Base-by-base conservation (phyloP, 345 rosid species). In the Hirschfeldia incana region DNA sequence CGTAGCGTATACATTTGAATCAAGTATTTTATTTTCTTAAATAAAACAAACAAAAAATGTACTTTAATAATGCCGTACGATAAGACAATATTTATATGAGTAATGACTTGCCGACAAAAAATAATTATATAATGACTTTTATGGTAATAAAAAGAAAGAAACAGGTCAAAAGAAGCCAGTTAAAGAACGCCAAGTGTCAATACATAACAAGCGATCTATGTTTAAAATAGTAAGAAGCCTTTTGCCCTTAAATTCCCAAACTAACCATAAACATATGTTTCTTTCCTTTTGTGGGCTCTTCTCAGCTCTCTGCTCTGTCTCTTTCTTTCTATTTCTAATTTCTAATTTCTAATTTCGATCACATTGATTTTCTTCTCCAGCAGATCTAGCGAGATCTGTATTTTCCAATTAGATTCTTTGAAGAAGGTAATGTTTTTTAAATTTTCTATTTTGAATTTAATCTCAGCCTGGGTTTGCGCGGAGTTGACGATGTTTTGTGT, bases 181-280 rank as follows among this genome's bases (percentile, higher is more conserved):
- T 29, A 72, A 55, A 30, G 67, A 0, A 78, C 37, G 72, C 36
- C 81, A 72, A 10, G 81, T 78, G 81, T 78, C 81, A 70, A 2
- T 0, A 37, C 0, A 57, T 57, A 65, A 64, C 36, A 78, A 64
- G 81, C 17, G 66, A 71, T 0, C 0, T 64, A 77, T 63, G 80
- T 77, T 49, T 77, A 8, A 70, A 49, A 63, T 77, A 77, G 80
- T 70, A 77, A 77, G 65, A 21, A 77, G 28, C 5, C 16, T 69
- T 77, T 77, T 13, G 30, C 64, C 76, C 32, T 34, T 70, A 62
- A 39, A 77, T 64, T 51, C 72, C 76, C 11, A 71, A 78, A 55
- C 13, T 37, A 39, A 1, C 6, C 66, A 53, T 21, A 34, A 2
- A 4, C 66, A 64, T 55, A 55, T 65, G 71, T 29, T 65, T 71